phyloP scores from a whole-genome alignment of 768 basidiomycete genomes.

The Mycena floridula region DNA sequence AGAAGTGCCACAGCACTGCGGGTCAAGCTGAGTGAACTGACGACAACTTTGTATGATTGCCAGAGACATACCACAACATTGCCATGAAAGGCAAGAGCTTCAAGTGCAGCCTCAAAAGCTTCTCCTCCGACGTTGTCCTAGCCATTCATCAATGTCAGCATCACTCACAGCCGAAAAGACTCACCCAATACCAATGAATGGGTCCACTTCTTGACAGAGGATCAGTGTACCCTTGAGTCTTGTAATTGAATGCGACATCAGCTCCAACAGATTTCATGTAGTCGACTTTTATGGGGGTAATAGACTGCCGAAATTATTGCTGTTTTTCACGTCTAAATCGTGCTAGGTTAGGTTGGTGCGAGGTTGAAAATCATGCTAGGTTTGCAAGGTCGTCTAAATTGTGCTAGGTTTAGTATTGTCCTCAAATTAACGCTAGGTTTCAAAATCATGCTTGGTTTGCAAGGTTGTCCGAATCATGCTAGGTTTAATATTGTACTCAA shows the following conservation, averaged over 20 bases:
- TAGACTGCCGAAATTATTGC: too few species aligned
- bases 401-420: too few species aligned
- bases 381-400: too few species aligned
- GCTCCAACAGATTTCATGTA: constrained; percentile 36
- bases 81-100: not conserved
- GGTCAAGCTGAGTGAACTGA: not conserved
- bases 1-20: not conserved
- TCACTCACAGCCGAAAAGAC: not conserved
- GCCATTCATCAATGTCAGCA: not conserved
- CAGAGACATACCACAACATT: not conserved
- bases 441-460: too few species aligned
- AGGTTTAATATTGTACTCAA: too few species aligned
- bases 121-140: constrained; percentile 6
- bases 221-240: constrained; percentile 34
- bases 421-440: too few species aligned
- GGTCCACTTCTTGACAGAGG: constrained; percentile 10
- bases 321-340: too few species aligned
- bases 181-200: constrained; percentile 1
- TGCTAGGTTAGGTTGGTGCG: too few species aligned
- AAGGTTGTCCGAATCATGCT: too few species aligned
- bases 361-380: too few species aligned
- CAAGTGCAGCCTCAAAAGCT: constrained; percentile 1
- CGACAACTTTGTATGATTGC: not conserved
- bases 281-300: too few species aligned
- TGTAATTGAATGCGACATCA: constrained; percentile 49